Evolutionary conservation across 23 red algal species (phyloP), one percentile per base, ranked within the genome.

Genomic region (Gracilaria caudata): DNA sequence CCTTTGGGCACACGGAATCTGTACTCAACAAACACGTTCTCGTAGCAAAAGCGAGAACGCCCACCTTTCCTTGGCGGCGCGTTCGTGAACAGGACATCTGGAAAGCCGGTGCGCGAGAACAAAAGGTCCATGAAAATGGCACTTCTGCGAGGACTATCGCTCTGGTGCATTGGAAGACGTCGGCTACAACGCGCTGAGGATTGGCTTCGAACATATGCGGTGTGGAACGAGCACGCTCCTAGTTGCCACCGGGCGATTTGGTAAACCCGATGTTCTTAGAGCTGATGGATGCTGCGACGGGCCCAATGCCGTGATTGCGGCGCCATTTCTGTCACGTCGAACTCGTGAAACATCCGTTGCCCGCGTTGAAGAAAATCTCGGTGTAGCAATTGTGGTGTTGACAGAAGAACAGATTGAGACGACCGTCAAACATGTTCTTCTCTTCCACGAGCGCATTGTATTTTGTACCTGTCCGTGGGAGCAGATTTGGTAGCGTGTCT

Each of bases 291-390:
- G 51, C 51, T 11, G 72, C 73, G 20, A 73, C 55, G 9, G 68
- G 63, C 7, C 55, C 39, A 58, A 89, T 61, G 33, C 72, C 85
- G 45, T 89, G 85, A 51, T 64, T 89, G 35, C 79, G 73, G 26
- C 51, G 45, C 68, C 71, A 46, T 4, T 29, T 28, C 0, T 28
- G 13, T 51, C 68, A 89, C 4, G 51, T 8, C 4, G 51, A 47
- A 10, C 47, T 75, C 0, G 24, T 4, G 72, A 89, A 89, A 2
- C 32, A 23, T 1, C 85, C 85, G 35, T 64, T 43, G 32, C 61
- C 46, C 19, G 59, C 23, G 19, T 77, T 77, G 61, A 89, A 89
- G 73, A 38, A 89, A 11, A 89, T 0, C 26, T 61, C 68, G 24
- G 72, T 45, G 20, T 35, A 53, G 72, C 7, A 38, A 25, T 46